phyloP scores from a whole-genome alignment of 2,329 filamentous ascomycete species.

The Didymella arachidicola region DNA sequence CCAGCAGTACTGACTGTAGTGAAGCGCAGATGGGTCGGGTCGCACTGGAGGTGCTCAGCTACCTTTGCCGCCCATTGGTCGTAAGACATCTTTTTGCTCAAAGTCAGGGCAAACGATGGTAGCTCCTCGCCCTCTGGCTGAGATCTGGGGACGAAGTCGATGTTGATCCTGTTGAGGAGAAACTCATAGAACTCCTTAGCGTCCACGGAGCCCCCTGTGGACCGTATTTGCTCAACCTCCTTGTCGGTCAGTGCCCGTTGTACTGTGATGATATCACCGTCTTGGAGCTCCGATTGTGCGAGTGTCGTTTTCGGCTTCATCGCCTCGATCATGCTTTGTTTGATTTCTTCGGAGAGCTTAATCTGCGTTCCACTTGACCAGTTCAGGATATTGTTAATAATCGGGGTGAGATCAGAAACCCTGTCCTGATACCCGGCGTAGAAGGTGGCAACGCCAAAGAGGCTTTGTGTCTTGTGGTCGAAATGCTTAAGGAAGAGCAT shows the following conservation, averaged over 20 bases:
- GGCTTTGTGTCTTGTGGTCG: slow-evolving; percentile 75
- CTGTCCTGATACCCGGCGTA: slow-evolving; percentile 90
- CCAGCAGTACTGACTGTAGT: slow-evolving; percentile 84
- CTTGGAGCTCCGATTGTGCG: slow-evolving; percentile 90
- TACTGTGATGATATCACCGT: slow-evolving; percentile 96
- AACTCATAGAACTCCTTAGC: slow-evolving; percentile 93
- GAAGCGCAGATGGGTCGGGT: slow-evolving; percentile 88
- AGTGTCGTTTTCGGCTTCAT: slow-evolving; percentile 92
- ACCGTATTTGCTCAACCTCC: slow-evolving; percentile 47
- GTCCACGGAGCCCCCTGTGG: slow-evolving; percentile 64
- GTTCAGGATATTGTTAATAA: slow-evolving; percentile 82
- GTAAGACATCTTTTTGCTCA: slow-evolving; percentile 90
- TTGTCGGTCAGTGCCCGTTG: slow-evolving; percentile 69
- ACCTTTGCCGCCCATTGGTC: slow-evolving; percentile 86
- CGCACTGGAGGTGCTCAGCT: slow-evolving; percentile 76
- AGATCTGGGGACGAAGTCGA: slow-evolving; percentile 75
- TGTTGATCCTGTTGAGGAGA: slow-evolving; percentile 79
- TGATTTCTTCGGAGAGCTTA: slow-evolving; percentile 94
- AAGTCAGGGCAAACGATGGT: slow-evolving; percentile 74
- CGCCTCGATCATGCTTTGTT: slow-evolving; percentile 94
- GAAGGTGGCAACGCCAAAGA: slow-evolving; percentile 80
- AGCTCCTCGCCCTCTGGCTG: slow-evolving; percentile 64
- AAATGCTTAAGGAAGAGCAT: slow-evolving; percentile 94
- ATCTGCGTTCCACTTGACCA: slow-evolving; percentile 80
- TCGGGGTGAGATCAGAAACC: slow-evolving; percentile 80